Evolutionary conservation across 176 grass and related monocot genomes (phyloP).

Genomic region (Phoenix dactylifera): DNA sequence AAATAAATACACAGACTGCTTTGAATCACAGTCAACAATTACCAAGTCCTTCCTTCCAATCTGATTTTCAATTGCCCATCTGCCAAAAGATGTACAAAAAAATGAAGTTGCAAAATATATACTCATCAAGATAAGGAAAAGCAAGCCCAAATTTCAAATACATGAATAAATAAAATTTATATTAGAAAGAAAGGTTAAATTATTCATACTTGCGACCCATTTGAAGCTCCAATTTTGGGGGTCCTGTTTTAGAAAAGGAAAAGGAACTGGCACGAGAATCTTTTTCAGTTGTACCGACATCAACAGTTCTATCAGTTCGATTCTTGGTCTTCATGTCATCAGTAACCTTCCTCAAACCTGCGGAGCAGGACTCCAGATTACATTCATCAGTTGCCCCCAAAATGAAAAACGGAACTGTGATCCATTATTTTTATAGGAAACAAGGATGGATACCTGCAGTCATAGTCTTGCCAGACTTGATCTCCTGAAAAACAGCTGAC

Average conservation of each 20-base stretch:
- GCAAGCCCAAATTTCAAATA: not conserved
- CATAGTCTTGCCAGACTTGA: constrained; percentile 28
- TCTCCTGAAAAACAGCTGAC: constrained; percentile 51
- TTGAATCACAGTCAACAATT: constrained; percentile 53
- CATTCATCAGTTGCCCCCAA: no score
- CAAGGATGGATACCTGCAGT: constrained; percentile 26
- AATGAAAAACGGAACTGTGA: no score
- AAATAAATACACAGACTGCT: constrained; percentile 44
- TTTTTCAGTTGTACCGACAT: constrained; percentile 29
- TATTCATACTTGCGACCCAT: constrained; percentile 53
- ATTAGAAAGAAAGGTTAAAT: not conserved
- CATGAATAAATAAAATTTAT: not conserved
- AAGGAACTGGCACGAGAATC: constrained; percentile 4
- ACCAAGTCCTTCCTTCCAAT: constrained; percentile 35
- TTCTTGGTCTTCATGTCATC: constrained; percentile 65
- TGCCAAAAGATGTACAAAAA: not conserved
- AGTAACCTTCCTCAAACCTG: constrained; percentile 50
- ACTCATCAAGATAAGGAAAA: no score
- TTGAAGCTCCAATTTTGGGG: constrained; percentile 46
- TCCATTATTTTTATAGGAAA: no score
- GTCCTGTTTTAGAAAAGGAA: constrained; percentile 23
- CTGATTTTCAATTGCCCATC: constrained; percentile 53
- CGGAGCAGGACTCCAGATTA: not conserved
- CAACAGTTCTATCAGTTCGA: constrained; percentile 31
- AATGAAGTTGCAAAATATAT: no score